These are phyloP conservation scores for Mycena vitilis DNA, from an alignment of 768 basidiomycete genomes.

Conservation along the genomic window DNA sequence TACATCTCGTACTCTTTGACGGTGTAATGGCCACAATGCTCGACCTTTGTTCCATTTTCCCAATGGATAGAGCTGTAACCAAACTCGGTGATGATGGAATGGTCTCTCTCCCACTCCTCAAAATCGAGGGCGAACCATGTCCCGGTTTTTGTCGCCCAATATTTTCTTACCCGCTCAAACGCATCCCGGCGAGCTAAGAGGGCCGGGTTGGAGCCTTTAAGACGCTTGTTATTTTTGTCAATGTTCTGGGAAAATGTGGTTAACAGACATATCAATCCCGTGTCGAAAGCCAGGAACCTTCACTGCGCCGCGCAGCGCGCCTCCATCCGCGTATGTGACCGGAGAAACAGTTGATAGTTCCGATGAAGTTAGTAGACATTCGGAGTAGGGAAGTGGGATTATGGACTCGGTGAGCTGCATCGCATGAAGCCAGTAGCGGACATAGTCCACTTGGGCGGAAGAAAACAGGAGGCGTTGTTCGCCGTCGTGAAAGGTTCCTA, in stretches of 20 bases:
- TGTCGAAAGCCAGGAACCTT: slow-evolving; percentile 56
- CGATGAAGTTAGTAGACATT: slow-evolving; percentile 74
- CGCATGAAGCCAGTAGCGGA: slow-evolving; percentile 85
- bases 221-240: slow-evolving; percentile 82
- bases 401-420: slow-evolving; percentile 72
- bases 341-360: slow-evolving; percentile 70
- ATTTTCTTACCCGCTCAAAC: slow-evolving; percentile 76
- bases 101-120: slow-evolving; percentile 86
- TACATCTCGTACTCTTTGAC: slow-evolving; percentile 70
- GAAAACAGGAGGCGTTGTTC: slow-evolving; percentile 86
- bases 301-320: slow-evolving; percentile 65
- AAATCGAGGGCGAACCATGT: slow-evolving; percentile 86
- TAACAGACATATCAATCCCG: neutral
- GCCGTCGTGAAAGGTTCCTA: slow-evolving; percentile 76
- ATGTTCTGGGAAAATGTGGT: slow-evolving; percentile 61
- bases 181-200: slow-evolving; percentile 67
- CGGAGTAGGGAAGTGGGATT: slow-evolving; percentile 82
- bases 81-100: slow-evolving; percentile 81
- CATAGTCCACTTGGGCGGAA: slow-evolving; percentile 86
- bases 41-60: slow-evolving; percentile 60
- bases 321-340: slow-evolving; percentile 64
- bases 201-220: slow-evolving; percentile 71
- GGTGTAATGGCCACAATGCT: slow-evolving; percentile 69
- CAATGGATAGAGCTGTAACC: slow-evolving; percentile 78
- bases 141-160: slow-evolving; percentile 73